phyloP scores from a whole-genome alignment of 345 rosid species.

The Eucalyptus cloeziana region DNA sequence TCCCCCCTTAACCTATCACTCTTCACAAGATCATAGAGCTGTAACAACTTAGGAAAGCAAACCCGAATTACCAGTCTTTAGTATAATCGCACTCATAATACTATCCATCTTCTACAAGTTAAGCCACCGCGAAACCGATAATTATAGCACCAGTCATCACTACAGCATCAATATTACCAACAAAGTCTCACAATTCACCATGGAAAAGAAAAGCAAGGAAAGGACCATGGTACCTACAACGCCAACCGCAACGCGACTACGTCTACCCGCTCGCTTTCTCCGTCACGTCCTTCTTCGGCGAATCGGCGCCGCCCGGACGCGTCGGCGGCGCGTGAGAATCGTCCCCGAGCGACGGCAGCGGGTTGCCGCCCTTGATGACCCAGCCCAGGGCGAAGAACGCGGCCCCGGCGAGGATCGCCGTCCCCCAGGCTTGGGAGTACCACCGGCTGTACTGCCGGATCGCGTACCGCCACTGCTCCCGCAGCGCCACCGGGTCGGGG shows the following conservation, averaged over 20 bases:
- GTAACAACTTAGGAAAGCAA: not conserved
- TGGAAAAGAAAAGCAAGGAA: not conserved
- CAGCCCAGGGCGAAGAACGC: constrained; percentile 84
- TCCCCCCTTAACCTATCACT: not conserved
- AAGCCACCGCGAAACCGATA: not conserved
- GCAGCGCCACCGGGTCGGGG: constrained; percentile 64
- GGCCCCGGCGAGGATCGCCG: constrained; percentile 75
- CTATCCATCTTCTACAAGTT: not conserved
- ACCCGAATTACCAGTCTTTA: not conserved
- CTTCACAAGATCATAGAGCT: not conserved
- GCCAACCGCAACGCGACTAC: not conserved
- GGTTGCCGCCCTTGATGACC: constrained; percentile 81
- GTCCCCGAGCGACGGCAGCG: constrained; percentile 55
- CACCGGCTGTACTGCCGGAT: constrained; percentile 62
- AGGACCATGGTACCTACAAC: not conserved
- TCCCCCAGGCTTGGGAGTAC: constrained; percentile 92
- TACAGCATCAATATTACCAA: not conserved
- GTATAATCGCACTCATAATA: not conserved
- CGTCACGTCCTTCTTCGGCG: not conserved
- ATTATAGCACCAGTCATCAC: not conserved
- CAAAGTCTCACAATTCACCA: not conserved
- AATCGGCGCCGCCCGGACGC: not conserved
- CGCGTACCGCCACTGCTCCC: constrained; percentile 88
- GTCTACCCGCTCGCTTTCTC: not conserved
- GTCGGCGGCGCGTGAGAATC: not conserved